Evolutionary conservation across 768 basidiomycete species (phyloP), one percentile per base, ranked within the genome.

Genomic region (Brasilioporus rufonigricans): DNA sequence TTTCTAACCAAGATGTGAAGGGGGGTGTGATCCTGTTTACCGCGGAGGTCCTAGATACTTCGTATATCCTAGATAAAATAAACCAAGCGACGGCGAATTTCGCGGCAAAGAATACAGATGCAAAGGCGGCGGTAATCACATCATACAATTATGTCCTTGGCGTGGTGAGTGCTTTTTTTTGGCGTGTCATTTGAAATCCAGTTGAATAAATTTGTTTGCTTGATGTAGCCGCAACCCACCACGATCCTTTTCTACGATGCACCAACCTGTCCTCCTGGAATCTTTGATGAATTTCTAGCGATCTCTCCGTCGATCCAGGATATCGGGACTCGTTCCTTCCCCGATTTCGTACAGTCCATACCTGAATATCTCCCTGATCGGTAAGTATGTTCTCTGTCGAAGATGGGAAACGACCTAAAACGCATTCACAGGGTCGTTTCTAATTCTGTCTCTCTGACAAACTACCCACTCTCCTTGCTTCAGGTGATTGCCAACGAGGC

Each of bases 1-100:
- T 46, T n/a, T 21, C 19, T 10, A 21, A 19, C 12, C 1, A 27
- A 6, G n/a, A n/a, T 27, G 9, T 4, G 21, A 50, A 85, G 83
- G 83, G n/a, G n/a, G 84, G 84, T 1, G 19, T 76, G 1, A 74
- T 84, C 26, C 65, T 57, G 5, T 72, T 67, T 39, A 55, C 61
- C 1, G 46, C 16, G 16, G 19, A n/a, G 21, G 45, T 19, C n/a
- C 5, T 39, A 11, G 19, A 21, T 8, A 39, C 19, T 19, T 4
- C n/a, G 5, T 14, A 36, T 8, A 5, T 50, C 41, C 27, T 60
- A 9, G 57, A 64, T 32, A 45, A 38, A 41, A 58, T 66, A 10
- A n/a, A 61, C 29, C 7, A 24, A 5, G 69, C 66, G 5, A 61
- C 60, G 10, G 64, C 58, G 7, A 55, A 59, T 23, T 68, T 70